These are phyloP conservation scores for Rubia peregrina DNA, from an alignment of 305 asterid genomes.

Conservation along the genomic window DNA sequence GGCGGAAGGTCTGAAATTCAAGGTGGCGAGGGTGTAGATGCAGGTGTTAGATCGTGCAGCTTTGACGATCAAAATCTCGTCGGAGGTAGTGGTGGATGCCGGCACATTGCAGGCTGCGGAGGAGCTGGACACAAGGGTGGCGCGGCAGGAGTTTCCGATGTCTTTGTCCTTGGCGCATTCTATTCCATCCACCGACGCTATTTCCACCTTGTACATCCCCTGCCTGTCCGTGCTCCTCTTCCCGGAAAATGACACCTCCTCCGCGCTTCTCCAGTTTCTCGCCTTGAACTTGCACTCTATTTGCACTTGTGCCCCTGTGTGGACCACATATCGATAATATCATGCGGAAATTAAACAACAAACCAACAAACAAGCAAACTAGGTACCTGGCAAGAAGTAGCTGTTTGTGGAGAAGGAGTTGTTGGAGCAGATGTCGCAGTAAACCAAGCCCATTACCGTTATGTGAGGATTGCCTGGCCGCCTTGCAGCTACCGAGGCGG, in stretches of 20 bases:
- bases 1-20: slow-evolving; percentile 70
- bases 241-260: slow-evolving; percentile 60
- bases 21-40: slow-evolving; percentile 63
- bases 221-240: slow-evolving; percentile 70
- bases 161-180: slow-evolving; percentile 74
- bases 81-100: slow-evolving; percentile 49
- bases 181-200: slow-evolving; percentile 87
- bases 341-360: no score
- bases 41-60: slow-evolving; percentile 55
- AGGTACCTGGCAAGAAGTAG: slow-evolving; percentile 93
- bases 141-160: slow-evolving; percentile 54
- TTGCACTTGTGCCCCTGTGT: slow-evolving; percentile 78
- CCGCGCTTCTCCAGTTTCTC: slow-evolving; percentile 56
- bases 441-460: slow-evolving; percentile 91
- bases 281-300: slow-evolving; percentile 88
- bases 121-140: slow-evolving; percentile 38
- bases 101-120: slow-evolving; percentile 51
- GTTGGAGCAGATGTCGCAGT: slow-evolving; percentile 85
- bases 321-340: no score
- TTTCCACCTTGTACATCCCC: slow-evolving; percentile 72
- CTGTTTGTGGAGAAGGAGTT: slow-evolving; percentile 86
- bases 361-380: no score
- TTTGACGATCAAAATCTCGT: slow-evolving; percentile 59
- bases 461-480: slow-evolving; percentile 42
- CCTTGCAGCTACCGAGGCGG: background rate